Evolutionary conservation across 345 rosid species (phyloP).

Genomic region (Arabis hirsuta): DNA sequence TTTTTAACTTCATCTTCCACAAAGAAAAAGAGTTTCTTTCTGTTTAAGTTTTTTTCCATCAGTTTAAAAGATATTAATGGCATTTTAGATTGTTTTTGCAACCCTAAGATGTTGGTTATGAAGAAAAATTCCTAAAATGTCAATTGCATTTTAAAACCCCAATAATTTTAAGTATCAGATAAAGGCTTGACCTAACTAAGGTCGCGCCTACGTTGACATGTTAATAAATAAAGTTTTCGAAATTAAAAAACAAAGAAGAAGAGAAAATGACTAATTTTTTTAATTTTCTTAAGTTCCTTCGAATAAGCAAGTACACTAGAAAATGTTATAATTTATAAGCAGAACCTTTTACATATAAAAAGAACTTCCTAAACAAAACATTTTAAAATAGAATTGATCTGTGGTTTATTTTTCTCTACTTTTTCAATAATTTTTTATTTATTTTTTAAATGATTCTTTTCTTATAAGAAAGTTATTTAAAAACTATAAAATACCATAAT

Average conservation of each 20-base stretch:
- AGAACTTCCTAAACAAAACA: not conserved
- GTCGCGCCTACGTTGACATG: conserved; percentile 30
- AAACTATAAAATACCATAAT: conserved; percentile 9
- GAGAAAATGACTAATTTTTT: not conserved
- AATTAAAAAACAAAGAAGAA: too few species aligned
- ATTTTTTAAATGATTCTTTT: conserved; percentile 5
- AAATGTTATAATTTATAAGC: not conserved
- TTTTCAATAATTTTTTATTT: not conserved
- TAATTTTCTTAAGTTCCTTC: not conserved
- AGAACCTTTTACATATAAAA: not conserved
- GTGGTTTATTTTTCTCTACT: not conserved
- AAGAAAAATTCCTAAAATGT: conserved; percentile 16
- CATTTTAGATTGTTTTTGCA: not conserved
- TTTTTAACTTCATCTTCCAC: not conserved
- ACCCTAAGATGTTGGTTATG: conserved; percentile 8
- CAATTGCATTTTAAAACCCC: not conserved
- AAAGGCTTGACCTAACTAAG: conserved; percentile 16
- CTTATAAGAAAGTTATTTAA: not conserved
- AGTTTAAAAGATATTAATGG: not conserved
- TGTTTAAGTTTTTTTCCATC: not conserved
- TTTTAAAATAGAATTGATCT: not conserved
- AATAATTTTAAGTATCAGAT: not conserved
- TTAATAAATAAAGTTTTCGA: not conserved
- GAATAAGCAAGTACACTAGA: not conserved
- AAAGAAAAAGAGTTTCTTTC: not conserved